Base-by-base conservation (phyloP, 768 basidiomycete species). In the Neoboletus brunneissimus region DNA sequence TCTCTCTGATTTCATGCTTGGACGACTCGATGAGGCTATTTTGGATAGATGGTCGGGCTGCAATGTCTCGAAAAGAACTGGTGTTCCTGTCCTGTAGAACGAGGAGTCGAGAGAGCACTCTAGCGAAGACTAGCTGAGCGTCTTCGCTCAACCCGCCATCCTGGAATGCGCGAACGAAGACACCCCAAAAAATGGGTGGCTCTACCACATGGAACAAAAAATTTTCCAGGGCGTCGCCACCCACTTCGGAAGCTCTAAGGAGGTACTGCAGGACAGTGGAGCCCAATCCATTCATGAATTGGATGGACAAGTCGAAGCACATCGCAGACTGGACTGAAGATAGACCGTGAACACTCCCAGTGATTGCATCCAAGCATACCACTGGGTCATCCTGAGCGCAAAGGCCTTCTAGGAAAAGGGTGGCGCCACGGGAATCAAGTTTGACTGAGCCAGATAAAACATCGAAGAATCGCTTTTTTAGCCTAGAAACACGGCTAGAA, bases 101-200 rank as follows among this genome's bases (percentile, higher is more conserved):
- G 38, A 79, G 56, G 42, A 85, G 75, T 43, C 80, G 78, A 11
- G 78, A 69, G 6, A 86, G 73, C 2, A 83, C 63, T 76, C 73
- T 79, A 3, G 75, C 78, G 54, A 84, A 81, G 43, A 70, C 67
- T 40, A 62, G 44, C 53, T 80, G 75, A 2, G 72, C 75, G 1
- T 63, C 50, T 20, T 75, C 73, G 22, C 60, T 50, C 47, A 81
- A 66, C 6, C 61, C 53, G 11, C 63, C 66, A 12, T 60, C 58
- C 32, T 70, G 62, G 49, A 78, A 79, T 5, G 73, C 66, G 13
- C 63, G 40, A 3, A 64, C 55, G 43, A 78, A 76, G 1, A 61
- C 58, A 22, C 43, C 52, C 81, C 79, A 85, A 58, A 84, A 84
- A 27, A 81, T 72, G 0, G 81, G 75, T 3, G 83, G 83, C 1